Evolutionary conservation across 208 protist genomes (phyloP).

Genomic region (Trypanosomatidae sp.): DNA sequence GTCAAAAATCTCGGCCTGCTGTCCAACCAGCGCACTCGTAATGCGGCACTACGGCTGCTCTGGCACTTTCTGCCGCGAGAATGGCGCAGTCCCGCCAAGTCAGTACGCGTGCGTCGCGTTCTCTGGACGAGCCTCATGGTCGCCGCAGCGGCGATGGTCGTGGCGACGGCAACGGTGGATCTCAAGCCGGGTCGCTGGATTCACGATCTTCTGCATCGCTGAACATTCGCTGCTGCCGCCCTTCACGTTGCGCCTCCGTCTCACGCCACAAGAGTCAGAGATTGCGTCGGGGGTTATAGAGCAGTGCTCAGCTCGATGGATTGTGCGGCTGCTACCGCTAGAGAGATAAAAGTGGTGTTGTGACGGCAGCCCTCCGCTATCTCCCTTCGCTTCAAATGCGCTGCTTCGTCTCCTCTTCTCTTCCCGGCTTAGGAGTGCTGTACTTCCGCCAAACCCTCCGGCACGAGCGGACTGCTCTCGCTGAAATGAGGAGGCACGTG

Average conservation of each 20-base stretch:
- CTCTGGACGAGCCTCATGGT: conserved; percentile 33
- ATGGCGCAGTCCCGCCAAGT: conserved; percentile 68
- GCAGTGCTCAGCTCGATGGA: not conserved
- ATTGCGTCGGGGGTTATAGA: not conserved
- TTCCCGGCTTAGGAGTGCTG: not conserved
- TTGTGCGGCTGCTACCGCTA: not conserved
- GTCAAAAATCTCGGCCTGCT: conserved; percentile 61
- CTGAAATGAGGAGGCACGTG: too few relatives aligned
- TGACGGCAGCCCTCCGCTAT: not conserved
- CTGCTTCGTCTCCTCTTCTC: not conserved
- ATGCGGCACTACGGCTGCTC: conserved; percentile 69
- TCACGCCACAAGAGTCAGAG: not conserved
- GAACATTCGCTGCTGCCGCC: not conserved
- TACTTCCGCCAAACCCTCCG: not conserved
- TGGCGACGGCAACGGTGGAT: conserved; percentile 21
- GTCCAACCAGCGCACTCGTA: conserved; percentile 58
- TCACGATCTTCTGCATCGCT: conserved; percentile 14
- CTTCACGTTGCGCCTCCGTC: not conserved
- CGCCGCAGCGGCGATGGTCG: conserved; percentile 26
- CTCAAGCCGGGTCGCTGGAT: conserved; percentile 15
- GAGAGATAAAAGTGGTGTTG: not conserved
- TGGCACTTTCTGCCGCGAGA: conserved; percentile 69
- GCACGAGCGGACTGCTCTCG: not conserved
- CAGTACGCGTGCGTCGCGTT: conserved; percentile 17
- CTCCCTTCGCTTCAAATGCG: not conserved